These are phyloP conservation scores for Phytophthora tentaculata DNA, from an alignment of 352 stramenopile genomes.

Conservation along the genomic window DNA sequence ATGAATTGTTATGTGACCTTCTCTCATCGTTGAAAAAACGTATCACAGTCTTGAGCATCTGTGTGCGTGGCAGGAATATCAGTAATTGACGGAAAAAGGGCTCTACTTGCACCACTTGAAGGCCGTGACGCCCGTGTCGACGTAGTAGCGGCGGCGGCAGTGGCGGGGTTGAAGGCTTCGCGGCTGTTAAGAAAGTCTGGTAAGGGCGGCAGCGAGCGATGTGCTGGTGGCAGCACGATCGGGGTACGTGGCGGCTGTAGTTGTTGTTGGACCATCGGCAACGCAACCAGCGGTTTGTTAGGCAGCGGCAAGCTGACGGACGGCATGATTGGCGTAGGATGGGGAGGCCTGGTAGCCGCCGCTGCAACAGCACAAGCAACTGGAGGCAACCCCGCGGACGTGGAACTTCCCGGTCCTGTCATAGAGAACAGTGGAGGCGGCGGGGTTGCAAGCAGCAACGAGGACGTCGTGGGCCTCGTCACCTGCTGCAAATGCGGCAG, in stretches of 20 bases:
- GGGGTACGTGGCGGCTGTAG: constrained; percentile 45
- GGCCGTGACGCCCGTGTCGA: constrained; percentile 16
- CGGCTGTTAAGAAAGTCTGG: constrained; percentile 72
- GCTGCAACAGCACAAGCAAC: constrained; percentile 30
- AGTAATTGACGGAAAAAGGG: constrained; percentile 57
- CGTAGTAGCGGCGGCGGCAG: constrained; percentile 20
- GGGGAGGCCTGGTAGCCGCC: constrained; percentile 28
- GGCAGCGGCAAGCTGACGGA: constrained; percentile 41
- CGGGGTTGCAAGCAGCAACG: constrained; percentile 44
- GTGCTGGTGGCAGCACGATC: constrained; percentile 57
- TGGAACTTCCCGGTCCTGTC: constrained; percentile 23
- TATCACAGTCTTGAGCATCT: constrained; percentile 49
- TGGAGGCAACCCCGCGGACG: constrained; percentile 30
- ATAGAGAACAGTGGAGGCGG: constrained; percentile 40
- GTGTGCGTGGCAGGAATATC: constrained; percentile 43
- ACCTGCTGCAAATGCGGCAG: constrained; percentile 62
- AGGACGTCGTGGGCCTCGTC: constrained; percentile 54
- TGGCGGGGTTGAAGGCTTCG: constrained; percentile 61
- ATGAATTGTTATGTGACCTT: background rate
- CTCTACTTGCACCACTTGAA: constrained; percentile 28
- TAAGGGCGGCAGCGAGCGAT: constrained; percentile 60
- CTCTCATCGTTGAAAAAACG: constrained; percentile 54
- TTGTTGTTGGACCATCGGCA: constrained; percentile 31
- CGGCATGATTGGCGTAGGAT: constrained; percentile 36
- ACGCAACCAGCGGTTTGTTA: constrained; percentile 27